Evolutionary conservation across 2,329 filamentous ascomycete genomes (phyloP), one percentile per base, ranked within the genome.

Genomic region (Ophiostoma sp.): DNA sequence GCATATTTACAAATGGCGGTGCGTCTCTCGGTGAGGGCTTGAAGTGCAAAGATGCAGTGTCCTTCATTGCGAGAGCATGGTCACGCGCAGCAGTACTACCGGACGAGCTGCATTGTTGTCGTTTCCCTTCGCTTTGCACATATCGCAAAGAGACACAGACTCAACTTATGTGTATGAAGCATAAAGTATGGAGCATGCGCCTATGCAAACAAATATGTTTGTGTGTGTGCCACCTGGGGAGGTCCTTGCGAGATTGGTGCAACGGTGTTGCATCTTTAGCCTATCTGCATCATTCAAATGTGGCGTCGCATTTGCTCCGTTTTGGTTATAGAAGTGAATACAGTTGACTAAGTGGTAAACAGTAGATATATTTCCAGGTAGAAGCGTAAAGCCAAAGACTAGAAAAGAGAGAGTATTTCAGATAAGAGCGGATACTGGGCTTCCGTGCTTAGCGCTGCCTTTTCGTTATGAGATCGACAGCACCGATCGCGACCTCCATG

Each of bases 201-300:
- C 62, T 65, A 65, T 23, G 35, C n/a, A 65, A 39, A 65, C 62
- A 65, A 36, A 39, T 23, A 65, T 65, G 62, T 65, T n/a, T 65
- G 62, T 65, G 33, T 39, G 20, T 20, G 62, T 65, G 62, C 35
- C 62, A 65, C 62, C 23, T 23, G 17, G 20, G 27, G 27, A 31
- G 4, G 48, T 15, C 20, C 52, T 27, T 27, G 52, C 27, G 23
- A 23, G 1, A 3, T 57, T 57, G 27, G 52, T 57, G 8, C 17
- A 57, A 57, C 52, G 8, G 52, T 57, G 8, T 62, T 60, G 23
- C 27, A 13, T 62, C n/a, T 62, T 57, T 27, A 62, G 57, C 27
- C 23, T 62, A 62, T 62, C 57, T 62, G 23, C 27, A 62, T 33
- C 52, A 57, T 2, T 48, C 17, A 48, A 17, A 5, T 48, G 44